These are phyloP conservation scores for Coelastrella sp. DNA, from an alignment of 139 green algal genomes.

Conservation along the genomic window DNA sequence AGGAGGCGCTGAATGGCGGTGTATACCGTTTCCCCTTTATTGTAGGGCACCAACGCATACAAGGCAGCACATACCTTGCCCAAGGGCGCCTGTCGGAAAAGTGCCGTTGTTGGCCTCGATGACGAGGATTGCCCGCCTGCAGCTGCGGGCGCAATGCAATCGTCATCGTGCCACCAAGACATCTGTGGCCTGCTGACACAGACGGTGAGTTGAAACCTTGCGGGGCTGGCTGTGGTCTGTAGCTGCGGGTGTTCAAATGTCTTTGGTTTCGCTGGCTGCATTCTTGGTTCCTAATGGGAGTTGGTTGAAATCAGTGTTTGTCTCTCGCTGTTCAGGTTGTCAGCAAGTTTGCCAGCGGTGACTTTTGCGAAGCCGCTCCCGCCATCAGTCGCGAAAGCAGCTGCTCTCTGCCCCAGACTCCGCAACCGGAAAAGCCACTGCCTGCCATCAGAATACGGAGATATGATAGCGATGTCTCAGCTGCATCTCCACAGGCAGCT, in stretches of 20 bases:
- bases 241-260: no score
- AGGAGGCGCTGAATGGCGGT: background rate
- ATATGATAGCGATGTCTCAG: background rate
- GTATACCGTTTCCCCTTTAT: background rate
- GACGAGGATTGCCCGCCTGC: background rate
- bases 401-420: constrained; percentile 8
- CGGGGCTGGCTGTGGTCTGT: no score
- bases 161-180: background rate
- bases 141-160: background rate
- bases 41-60: background rate
- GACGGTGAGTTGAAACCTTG: no score
- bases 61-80: background rate
- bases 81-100: background rate
- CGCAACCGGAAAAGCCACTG: background rate
- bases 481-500: background rate
- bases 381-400: background rate
- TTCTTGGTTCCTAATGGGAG: background rate
- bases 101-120: background rate
- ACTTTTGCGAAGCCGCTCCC: background rate
- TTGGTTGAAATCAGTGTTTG: background rate
- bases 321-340: background rate
- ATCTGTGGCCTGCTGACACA: background rate
- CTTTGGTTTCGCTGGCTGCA: no score
- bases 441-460: background rate
- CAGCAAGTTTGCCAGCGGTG: background rate